A percentile compares a stretch with the other conserved stretches of the same genome.
Conservation (phyloP, 1,284 basidiomycete genomes). For the Fomitopsis pinicola region DNA sequence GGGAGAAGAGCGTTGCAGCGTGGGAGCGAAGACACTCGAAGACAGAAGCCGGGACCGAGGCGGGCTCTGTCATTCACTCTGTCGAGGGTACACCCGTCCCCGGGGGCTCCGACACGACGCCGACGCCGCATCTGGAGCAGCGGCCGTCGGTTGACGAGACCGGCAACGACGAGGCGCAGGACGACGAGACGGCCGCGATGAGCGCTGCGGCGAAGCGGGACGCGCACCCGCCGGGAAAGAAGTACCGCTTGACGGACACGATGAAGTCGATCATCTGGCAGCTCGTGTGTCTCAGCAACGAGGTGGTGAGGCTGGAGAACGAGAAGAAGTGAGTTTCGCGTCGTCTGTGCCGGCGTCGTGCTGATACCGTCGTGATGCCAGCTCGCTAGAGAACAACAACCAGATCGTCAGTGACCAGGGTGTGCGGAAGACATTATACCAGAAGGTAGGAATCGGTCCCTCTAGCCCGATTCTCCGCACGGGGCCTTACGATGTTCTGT, state of each 20-base stretch:
- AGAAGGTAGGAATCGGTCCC: conserved; percentile 43
- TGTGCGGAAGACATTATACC: conserved; percentile 69
- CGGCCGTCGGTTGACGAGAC: conserved; percentile 19
- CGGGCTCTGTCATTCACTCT: conserved; percentile 23
- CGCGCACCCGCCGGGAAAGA: conserved; percentile 61
- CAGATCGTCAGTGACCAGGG: conserved; percentile 77
- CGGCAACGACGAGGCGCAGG: conserved; percentile 25
- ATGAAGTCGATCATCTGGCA: conserved; percentile 79
- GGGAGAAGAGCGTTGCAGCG: conserved; percentile 56
- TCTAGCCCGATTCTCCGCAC: too few species aligned
- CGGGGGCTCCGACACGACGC: conserved; percentile 18
- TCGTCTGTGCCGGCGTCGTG: not conserved
- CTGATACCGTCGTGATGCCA: conserved; percentile 22
- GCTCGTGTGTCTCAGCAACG: conserved; percentile 74
- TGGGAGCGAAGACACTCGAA: conserved; percentile 63
- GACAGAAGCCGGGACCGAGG: conserved; percentile 28
- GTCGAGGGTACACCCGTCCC: conserved; percentile 32
- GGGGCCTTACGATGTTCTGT: not conserved
- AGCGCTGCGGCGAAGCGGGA: conserved; percentile 33
- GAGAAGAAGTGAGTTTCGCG: conserved; percentile 69
- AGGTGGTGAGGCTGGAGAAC: conserved; percentile 75
- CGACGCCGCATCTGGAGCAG: conserved; percentile 21
- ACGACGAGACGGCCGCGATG: conserved; percentile 22
- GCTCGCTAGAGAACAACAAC: conserved; percentile 60
- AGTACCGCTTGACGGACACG: conserved; percentile 67